Percentiles rank a stretch among this genome's conserved stretches.
These are phyloP conservation scores for Pichia rugopelliculosa DNA, from an alignment of 805 yeast genomes.

Conservation along the genomic window DNA sequence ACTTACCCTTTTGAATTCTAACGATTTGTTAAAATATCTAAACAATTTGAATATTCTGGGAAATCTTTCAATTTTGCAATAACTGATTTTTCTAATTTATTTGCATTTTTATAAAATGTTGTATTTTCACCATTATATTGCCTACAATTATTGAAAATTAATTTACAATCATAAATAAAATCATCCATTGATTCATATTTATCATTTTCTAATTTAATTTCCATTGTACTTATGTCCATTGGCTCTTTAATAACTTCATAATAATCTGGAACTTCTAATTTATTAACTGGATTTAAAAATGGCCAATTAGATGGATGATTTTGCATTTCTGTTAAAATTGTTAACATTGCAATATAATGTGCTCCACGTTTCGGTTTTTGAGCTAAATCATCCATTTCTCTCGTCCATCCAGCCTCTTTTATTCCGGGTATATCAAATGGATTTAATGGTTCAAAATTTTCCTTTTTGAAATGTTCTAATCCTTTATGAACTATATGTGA, in stretches of 20 bases:
- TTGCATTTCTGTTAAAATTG: conserved; percentile 77
- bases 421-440: conserved; percentile 87
- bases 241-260: conserved; percentile 96
- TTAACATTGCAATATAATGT: conserved; percentile 90
- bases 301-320: conserved; percentile 99
- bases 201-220: conserved; percentile 83
- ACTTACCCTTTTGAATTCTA: neutral
- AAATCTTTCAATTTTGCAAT: conserved; percentile 75
- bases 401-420: conserved; percentile 94
- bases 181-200: conserved; percentile 87
- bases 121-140: conserved; percentile 90
- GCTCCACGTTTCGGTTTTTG: conserved; percentile 92
- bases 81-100: conserved; percentile 85
- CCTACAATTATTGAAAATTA: conserved; percentile 87
- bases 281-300: conserved; percentile 84
- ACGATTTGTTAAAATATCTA: conserved; percentile 40
- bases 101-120: conserved; percentile 92
- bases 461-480: conserved; percentile 55
- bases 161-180: conserved; percentile 78
- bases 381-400: conserved; percentile 95
- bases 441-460: conserved; percentile 47
- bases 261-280: conserved; percentile 92
- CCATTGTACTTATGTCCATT: conserved; percentile 96
- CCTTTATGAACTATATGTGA: conserved; percentile 83
- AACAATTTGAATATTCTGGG: conserved; percentile 82